A percentile compares a stretch with the other conserved stretches of the same genome.
phyloP scores from a whole-genome alignment of 1,284 basidiomycete species.

The Wolfiporia cocos region DNA sequence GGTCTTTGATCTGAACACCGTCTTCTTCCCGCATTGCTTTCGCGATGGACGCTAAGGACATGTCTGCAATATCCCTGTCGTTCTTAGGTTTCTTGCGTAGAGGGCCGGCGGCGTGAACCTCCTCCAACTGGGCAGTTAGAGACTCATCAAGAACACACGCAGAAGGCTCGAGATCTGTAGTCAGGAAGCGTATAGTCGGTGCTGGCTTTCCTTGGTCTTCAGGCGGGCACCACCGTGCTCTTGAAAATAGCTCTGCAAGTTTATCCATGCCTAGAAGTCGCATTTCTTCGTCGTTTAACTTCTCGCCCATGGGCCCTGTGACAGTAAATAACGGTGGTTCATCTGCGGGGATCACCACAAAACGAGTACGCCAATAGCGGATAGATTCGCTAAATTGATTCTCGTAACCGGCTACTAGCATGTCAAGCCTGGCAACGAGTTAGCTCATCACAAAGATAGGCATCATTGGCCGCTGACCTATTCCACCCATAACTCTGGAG shows the following conservation, averaged over 20 bases:
- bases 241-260: constrained; percentile 83
- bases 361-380: constrained; percentile 93
- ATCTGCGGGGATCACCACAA: constrained; percentile 85
- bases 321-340: constrained; percentile 55
- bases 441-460: constrained; percentile 11
- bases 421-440: constrained; percentile 47
- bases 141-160: constrained; percentile 73
- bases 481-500: constrained; percentile 83
- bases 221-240: constrained; percentile 67
- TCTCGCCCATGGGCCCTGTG: constrained; percentile 59
- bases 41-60: constrained; percentile 55
- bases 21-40: constrained; percentile 78
- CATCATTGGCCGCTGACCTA: too few relatives aligned
- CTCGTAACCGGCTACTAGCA: constrained; percentile 85
- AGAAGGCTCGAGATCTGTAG: constrained; percentile 79
- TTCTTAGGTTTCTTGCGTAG: constrained; percentile 73
- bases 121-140: constrained; percentile 73
- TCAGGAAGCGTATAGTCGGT: constrained; percentile 63
- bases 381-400: constrained; percentile 75
- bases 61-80: constrained; percentile 62
- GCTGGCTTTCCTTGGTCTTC: constrained; percentile 49
- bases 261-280: constrained; percentile 89
- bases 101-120: constrained; percentile 70
- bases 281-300: constrained; percentile 81
- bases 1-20: constrained; percentile 69